Percentiles rank a stretch among this genome's conserved stretches.
Conservation (phyloP, 805 yeast genomes). For the Kazachstania kunashirensis region DNA sequence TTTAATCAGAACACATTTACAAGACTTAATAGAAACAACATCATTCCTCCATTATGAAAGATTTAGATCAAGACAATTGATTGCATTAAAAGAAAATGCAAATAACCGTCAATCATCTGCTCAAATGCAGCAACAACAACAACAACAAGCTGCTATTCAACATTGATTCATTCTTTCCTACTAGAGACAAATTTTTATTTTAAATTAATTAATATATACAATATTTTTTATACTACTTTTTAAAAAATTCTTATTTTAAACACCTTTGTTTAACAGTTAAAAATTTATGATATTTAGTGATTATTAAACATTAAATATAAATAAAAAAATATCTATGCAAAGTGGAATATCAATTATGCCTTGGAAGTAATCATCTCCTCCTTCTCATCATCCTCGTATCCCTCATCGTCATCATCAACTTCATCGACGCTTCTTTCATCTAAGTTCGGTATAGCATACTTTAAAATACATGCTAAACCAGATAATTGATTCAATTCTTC, state of each 20-base stretch:
- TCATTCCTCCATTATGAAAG: constrained; percentile 80
- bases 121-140: constrained; percentile 1
- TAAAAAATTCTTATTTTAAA: background rate
- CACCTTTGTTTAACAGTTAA: too few species aligned
- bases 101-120: constrained; percentile 30
- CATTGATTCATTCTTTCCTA: too few species aligned
- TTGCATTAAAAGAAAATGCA: constrained; percentile 89
- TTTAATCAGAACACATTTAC: constrained; percentile 88
- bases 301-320: too few species aligned
- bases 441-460: constrained; percentile 71
- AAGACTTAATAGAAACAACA: constrained; percentile 91
- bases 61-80: constrained; percentile 87
- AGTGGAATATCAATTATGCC: constrained; percentile 1
- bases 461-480: constrained; percentile 80
- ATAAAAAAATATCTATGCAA: too few species aligned
- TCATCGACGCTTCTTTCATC: constrained; percentile 41
- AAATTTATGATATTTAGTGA: too few species aligned
- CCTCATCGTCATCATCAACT: background rate
- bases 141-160: background rate
- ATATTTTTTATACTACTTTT: background rate
- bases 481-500: constrained; percentile 79
- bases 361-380: constrained; percentile 2
- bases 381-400: background rate
- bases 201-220: background rate
- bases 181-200: background rate